Conservation (phyloP, 257 asterid genomes). For the Capsicum baccatum region DNA sequence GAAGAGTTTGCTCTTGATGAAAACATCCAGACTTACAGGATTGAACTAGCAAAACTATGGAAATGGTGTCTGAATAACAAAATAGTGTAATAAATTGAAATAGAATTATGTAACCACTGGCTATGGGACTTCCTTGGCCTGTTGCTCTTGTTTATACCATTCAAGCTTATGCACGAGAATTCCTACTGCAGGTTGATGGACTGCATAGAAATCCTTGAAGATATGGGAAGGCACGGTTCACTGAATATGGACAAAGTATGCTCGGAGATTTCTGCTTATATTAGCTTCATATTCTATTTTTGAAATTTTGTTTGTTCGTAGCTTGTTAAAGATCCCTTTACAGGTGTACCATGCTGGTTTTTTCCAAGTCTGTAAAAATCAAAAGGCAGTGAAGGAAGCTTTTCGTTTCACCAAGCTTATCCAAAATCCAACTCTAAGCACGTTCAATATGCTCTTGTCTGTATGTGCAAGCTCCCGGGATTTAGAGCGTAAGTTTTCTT, state of each 20-base stretch:
- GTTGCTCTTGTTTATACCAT: slow-evolving; percentile 23
- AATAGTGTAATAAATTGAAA: neutral
- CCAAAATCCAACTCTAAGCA: slow-evolving; percentile 87
- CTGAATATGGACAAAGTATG: slow-evolving; percentile 85
- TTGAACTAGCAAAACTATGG: neutral
- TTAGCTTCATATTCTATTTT: slow-evolving; percentile 23
- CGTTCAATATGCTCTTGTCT: slow-evolving; percentile 96
- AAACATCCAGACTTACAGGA: neutral
- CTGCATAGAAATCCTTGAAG: slow-evolving; percentile 85
- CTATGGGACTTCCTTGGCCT: neutral
- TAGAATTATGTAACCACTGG: slow-evolving; percentile 19
- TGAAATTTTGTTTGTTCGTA: slow-evolving; percentile 32
- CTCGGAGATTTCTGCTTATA: slow-evolving; percentile 25
- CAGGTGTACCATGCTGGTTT: slow-evolving; percentile 88
- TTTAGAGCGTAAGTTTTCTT: slow-evolving; percentile 63
- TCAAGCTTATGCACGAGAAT: slow-evolving; percentile 26
- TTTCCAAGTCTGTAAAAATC: slow-evolving; percentile 76
- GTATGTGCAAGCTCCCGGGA: slow-evolving; percentile 88
- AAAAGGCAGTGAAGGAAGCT: slow-evolving; percentile 86
- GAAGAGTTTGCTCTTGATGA: neutral
- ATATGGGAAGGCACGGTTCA: slow-evolving; percentile 72
- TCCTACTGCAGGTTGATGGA: slow-evolving; percentile 64
- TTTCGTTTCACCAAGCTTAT: slow-evolving; percentile 79
- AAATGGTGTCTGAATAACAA: slow-evolving; percentile 11
- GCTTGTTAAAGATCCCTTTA: slow-evolving; percentile 30